Conservation (phyloP, 2,329 filamentous ascomycete genomes). For the Lasiodiplodia hormozganensis region DNA sequence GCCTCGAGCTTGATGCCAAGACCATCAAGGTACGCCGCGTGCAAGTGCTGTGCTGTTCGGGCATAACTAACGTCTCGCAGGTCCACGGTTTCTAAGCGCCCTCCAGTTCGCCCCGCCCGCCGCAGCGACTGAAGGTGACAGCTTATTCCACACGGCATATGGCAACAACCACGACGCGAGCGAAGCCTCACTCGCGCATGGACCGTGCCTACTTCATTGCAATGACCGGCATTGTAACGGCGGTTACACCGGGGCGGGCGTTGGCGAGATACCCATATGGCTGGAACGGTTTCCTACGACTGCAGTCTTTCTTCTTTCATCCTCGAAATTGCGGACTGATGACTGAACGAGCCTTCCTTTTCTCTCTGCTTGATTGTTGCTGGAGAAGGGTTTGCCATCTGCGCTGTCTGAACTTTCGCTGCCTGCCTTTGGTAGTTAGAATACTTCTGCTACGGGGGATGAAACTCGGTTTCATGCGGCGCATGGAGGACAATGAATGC, state of each 20-base stretch:
- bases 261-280: constrained; percentile 26
- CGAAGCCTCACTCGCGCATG: background rate
- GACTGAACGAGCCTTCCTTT: constrained; percentile 5
- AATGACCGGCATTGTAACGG: constrained; percentile 16
- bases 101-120: constrained; percentile 34
- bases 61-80: constrained; percentile 31
- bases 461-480: background rate
- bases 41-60: background rate
- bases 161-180: background rate
- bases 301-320: constrained; percentile 19
- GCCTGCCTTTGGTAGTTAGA: background rate
- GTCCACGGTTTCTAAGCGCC: constrained; percentile 46
- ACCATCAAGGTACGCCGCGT: constrained; percentile 79
- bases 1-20: constrained; percentile 92
- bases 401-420: background rate
- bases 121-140: constrained; percentile 27
- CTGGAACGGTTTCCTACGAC: constrained; percentile 10
- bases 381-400: constrained; percentile 9
- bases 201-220: constrained; percentile 21
- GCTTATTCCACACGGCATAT: constrained; percentile 1
- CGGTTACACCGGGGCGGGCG: constrained; percentile 24
- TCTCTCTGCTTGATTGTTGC: background rate
- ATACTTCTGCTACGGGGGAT: background rate
- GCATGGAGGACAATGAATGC: constrained; percentile 10
- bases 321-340: background rate